A percentile compares a stretch with the other conserved stretches of the same genome.
Conservation (phyloP, 176 grass and related monocot species). For the Triticum aestivum region IWGSC_CS_RefSeq_v2.1 NC_057798.1:716073787-716074286, state of each 20-base stretch:
- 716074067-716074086: constrained; percentile 43
- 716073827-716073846: neutral
- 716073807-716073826: neutral
- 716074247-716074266: too few species aligned
- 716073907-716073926: neutral
- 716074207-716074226: too few species aligned
- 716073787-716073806: neutral
- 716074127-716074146: too few species aligned
- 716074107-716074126: constrained; percentile 59
- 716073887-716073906: neutral
- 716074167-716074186: too few species aligned
- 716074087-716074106: constrained; percentile 42
- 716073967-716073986: constrained; percentile 55
- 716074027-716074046: constrained; percentile 46
- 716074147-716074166: too few species aligned
- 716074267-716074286: too few species aligned
- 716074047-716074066: constrained; percentile 65
- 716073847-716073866: neutral
- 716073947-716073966: constrained; percentile 35
- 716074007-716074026: constrained; percentile 24
- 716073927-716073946: neutral
- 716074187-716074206: too few species aligned
- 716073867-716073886: neutral
- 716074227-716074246: too few species aligned
- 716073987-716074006: constrained; percentile 48